Conservation (phyloP, 306 rosid species). For the Cercis canadensis region DNA sequence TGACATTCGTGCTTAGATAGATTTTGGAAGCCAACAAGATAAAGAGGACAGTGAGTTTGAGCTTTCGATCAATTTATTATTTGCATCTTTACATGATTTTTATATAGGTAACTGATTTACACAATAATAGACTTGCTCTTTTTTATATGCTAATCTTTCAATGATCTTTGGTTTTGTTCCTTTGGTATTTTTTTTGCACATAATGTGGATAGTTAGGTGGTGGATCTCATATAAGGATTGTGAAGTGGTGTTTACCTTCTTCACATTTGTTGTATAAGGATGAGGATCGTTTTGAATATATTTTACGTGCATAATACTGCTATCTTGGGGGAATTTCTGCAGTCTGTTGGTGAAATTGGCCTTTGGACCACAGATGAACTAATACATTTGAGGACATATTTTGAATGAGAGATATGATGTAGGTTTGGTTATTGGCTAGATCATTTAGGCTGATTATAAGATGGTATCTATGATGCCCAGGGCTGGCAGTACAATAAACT, state of each 20-base stretch:
- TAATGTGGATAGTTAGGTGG: neutral
- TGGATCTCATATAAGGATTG: too few species aligned
- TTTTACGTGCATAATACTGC: neutral
- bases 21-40: neutral
- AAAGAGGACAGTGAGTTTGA: neutral
- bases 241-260: too few species aligned
- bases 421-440: slow-evolving; percentile 14
- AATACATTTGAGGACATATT: slow-evolving; percentile 1
- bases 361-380: neutral
- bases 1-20: slow-evolving; percentile 17
- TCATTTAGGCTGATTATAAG: neutral
- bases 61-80: slow-evolving; percentile 22
- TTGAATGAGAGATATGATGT: slow-evolving; percentile 32
- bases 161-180: too few species aligned
- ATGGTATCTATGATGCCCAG: slow-evolving; percentile 14
- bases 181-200: too few species aligned
- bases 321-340: neutral
- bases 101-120: too few species aligned
- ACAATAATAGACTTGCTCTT: slow-evolving; percentile 1
- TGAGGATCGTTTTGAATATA: too few species aligned
- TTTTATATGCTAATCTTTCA: neutral
- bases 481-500: slow-evolving; percentile 22
- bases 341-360: slow-evolving; percentile 8
- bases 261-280: too few species aligned
- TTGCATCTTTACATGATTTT: slow-evolving; percentile 3